These are phyloP conservation scores for Niebla homalea DNA, from an alignment of 495 filamentous ascomycete species.

Conservation along the genomic window DNA sequence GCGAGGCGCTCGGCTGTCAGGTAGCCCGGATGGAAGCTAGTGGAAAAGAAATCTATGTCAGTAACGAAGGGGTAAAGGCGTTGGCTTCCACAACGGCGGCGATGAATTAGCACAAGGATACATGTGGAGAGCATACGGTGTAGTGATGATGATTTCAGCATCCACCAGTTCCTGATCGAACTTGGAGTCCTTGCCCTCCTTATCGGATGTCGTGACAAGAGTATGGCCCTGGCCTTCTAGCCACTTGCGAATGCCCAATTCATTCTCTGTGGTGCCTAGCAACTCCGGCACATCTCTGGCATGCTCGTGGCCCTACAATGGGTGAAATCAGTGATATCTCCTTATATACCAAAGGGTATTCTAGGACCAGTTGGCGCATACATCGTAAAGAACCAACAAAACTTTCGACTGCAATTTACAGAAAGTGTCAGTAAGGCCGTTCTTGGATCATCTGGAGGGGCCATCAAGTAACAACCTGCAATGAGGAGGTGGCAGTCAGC, in stretches of 20 bases:
- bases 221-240: constrained; percentile 91
- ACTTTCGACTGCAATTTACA: constrained; percentile 55
- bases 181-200: constrained; percentile 82
- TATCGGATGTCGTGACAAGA: constrained; percentile 91
- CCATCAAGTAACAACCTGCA: constrained; percentile 14
- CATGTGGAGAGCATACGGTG: constrained; percentile 54
- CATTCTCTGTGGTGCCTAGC: constrained; percentile 93
- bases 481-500: constrained; percentile 23
- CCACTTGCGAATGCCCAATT: constrained; percentile 93
- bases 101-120: background rate
- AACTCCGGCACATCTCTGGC: constrained; percentile 67
- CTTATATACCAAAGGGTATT: background rate
- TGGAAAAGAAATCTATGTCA: constrained; percentile 5
- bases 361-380: constrained; percentile 28
- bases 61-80: background rate
- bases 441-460: background rate
- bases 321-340: background rate
- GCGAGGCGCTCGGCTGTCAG: constrained; percentile 90
- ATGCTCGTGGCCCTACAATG: constrained; percentile 48
- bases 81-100: background rate
- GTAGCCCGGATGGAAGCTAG: constrained; percentile 96
- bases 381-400: constrained; percentile 63
- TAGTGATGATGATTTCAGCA: constrained; percentile 97
- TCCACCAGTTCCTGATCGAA: constrained; percentile 95
- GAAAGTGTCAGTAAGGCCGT: constrained; percentile 40